Conservation (phyloP, 345 rosid genomes). For the Toxicodendron radicans region DNA sequence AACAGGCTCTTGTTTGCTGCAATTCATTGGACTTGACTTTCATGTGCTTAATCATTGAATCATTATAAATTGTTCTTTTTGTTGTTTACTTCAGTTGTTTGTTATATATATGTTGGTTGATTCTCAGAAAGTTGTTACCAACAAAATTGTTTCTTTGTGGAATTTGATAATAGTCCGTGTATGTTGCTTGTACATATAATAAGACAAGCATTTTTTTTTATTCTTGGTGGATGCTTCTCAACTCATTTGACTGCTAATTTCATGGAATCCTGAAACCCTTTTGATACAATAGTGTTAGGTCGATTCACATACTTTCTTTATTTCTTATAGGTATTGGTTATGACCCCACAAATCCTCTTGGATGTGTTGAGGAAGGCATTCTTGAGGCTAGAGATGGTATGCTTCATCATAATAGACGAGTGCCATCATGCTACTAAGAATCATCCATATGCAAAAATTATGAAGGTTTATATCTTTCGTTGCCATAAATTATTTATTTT, state of each 20-base stretch:
- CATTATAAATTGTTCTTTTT: not conserved
- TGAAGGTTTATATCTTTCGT: slow-evolving; percentile 57
- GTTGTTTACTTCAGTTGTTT: not conserved
- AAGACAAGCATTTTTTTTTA: not conserved
- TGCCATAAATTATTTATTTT: not conserved
- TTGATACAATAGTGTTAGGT: not conserved
- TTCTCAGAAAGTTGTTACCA: slow-evolving; percentile 7
- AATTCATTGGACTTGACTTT: not conserved
- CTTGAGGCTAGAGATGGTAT: slow-evolving; percentile 55
- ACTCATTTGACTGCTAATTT: not conserved
- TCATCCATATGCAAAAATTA: slow-evolving; percentile 77
- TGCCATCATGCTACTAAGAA: slow-evolving; percentile 80
- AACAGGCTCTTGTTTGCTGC: slow-evolving; percentile 4
- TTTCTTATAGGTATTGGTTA: slow-evolving; percentile 69
- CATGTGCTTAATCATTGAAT: not conserved
- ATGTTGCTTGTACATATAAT: not conserved
- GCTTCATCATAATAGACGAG: slow-evolving; percentile 76
- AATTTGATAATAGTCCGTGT: not conserved
- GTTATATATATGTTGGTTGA: not conserved
- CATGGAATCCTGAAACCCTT: not conserved
- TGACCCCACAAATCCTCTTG: slow-evolving; percentile 89
- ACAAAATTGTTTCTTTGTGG: not conserved
- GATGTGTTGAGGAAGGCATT: slow-evolving; percentile 73
- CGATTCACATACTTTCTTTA: not conserved
- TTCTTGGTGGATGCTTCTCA: not conserved